These are phyloP conservation scores for Neurospora sp. DNA, from an alignment of 495 filamentous ascomycete species.

Conservation along the genomic window DNA sequence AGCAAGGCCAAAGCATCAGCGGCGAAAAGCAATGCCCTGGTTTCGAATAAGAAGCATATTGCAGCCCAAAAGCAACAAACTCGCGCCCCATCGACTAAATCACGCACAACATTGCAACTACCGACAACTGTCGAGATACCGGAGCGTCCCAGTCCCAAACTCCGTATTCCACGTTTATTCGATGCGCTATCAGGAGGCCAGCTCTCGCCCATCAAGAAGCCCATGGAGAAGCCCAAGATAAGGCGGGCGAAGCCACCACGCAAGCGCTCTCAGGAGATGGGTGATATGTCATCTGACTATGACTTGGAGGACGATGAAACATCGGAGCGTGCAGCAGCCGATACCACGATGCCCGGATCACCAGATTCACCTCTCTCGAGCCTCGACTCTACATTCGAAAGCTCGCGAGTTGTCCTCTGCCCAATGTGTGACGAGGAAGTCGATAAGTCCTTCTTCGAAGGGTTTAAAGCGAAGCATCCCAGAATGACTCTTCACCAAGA, in stretches of 20 bases:
- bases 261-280: not conserved
- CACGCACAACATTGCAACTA: not conserved
- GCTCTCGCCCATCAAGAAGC: not conserved
- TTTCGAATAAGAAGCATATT: not conserved
- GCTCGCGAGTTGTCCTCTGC: conserved; percentile 29
- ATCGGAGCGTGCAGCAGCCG: not conserved
- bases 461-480: conserved; percentile 32
- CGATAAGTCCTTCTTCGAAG: conserved; percentile 38
- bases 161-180: not conserved
- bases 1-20: not conserved
- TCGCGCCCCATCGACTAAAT: not conserved
- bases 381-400: not conserved
- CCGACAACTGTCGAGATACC: not conserved
- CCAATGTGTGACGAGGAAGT: conserved; percentile 61
- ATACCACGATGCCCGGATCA: conserved; percentile 1
- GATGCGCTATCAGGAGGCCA: not conserved
- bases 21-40: not conserved
- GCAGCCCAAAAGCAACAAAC: not conserved
- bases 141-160: not conserved
- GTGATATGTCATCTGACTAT: not conserved
- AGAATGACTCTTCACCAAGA: conserved; percentile 53
- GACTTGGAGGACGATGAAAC: not conserved
- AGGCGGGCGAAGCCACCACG: not conserved
- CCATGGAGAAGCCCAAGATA: not conserved
- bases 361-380: conserved; percentile 4